Base-by-base conservation (phyloP, 202 grass and related monocot genomes). In the Hordeum pubiflorum region DNA sequence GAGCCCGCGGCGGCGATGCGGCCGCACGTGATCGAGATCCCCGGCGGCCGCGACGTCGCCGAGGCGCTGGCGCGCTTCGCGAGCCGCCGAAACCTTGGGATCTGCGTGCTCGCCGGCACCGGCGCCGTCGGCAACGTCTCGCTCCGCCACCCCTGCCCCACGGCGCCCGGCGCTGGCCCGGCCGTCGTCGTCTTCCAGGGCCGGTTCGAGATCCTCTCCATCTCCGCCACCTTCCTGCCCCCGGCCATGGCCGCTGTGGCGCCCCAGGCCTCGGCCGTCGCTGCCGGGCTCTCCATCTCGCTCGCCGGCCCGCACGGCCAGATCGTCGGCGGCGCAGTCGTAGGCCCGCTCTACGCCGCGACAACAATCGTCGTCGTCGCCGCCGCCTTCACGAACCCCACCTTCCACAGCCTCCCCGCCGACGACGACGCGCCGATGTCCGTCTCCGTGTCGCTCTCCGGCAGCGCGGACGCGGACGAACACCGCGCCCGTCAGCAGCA, bases 21-120 rank as follows among this genome's bases (percentile, higher is more conserved):
- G 7, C 90, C 95, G 1, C 95, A 98, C 84, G 86, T 98, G 52
- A 79, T 98, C 55, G 90, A 98, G 86, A 95, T 98, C 86, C 90
- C 95, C 4, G 77, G 75, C 0, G 90, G 95, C 37, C 74, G 88
- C 13, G 95, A 98, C 75, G 87, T 98, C 46, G 74, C 82, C 15
- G 82, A 88, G 50, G 91, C 92, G 14, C 92, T 98, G 6, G 58
- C 82, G 18, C 84, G 82, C 63, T 98, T 95, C 83, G 78, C 90
- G n/a, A 55, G 55, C 18, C 86, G 85, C 9, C 86, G 92, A 4
- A 83, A 81, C 78, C 80, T 93, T 22, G 95, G 95, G 61, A 83
- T 98, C 80, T 94, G 92, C 81, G 95, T 98, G 81, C 88, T 98
- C 3, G 86, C 84, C 0, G 88, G 92, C 69, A 95, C 88, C 0